Percentiles rank a stretch among this genome's conserved stretches.
phyloP scores from a whole-genome alignment of 495 filamentous ascomycete genomes.

The Neurospora sp. region DNA sequence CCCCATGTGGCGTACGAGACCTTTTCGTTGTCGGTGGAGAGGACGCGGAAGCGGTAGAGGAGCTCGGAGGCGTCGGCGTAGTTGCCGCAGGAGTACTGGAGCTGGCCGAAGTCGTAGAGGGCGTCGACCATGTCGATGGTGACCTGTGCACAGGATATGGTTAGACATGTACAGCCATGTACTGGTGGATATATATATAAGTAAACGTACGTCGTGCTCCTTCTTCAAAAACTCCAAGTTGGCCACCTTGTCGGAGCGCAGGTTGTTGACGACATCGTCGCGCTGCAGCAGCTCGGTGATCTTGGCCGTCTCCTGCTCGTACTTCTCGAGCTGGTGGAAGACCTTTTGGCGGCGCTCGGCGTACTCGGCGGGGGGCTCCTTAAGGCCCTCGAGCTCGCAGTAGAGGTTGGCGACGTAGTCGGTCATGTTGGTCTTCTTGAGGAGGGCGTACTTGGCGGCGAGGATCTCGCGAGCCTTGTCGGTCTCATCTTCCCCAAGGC shows the following conservation, averaged over 20 bases:
- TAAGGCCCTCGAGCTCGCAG: slow-evolving; percentile 71
- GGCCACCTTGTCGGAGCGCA: slow-evolving; percentile 90
- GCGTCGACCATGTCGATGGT: slow-evolving; percentile 89
- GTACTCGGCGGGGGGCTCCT: slow-evolving; percentile 74
- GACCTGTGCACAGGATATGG: slow-evolving; percentile 41
- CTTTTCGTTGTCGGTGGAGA: slow-evolving; percentile 96
- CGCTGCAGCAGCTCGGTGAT: slow-evolving; percentile 75
- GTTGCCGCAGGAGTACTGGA: slow-evolving; percentile 93
- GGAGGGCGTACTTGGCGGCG: slow-evolving; percentile 78
- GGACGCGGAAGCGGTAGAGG: slow-evolving; percentile 91
- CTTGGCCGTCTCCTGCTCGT: slow-evolving; percentile 74
- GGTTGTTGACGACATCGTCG: slow-evolving; percentile 75
- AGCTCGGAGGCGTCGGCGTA: slow-evolving; percentile 80
- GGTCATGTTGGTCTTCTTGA: slow-evolving; percentile 95
- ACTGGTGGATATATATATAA: neutral
- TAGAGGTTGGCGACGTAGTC: slow-evolving; percentile 90
- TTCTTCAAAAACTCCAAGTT: slow-evolving; percentile 96
- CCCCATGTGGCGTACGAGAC: slow-evolving; percentile 92
- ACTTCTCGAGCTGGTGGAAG: slow-evolving; percentile 64
- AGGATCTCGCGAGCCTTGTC: slow-evolving; percentile 57
- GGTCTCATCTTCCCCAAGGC: slow-evolving; percentile 42
- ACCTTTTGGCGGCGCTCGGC: slow-evolving; percentile 81
- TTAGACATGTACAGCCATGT: neutral
- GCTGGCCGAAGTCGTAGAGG: slow-evolving; percentile 87
- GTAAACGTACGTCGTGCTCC: slow-evolving; percentile 47